Conservation (phyloP, 495 filamentous ascomycete species). For the Penicillium nucicola region DNA sequence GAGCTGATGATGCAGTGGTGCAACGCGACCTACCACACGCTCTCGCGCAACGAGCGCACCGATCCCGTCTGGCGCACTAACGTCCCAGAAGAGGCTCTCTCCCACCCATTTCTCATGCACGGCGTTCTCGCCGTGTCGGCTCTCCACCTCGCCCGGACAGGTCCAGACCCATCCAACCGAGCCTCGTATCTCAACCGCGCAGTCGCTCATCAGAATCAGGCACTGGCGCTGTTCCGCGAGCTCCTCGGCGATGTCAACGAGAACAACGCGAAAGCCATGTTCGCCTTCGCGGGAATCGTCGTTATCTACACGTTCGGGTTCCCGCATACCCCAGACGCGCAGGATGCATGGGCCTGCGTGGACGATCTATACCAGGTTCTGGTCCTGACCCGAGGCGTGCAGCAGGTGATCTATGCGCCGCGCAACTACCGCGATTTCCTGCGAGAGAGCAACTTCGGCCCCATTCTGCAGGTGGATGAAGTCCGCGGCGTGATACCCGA, state of each 20-base stretch:
- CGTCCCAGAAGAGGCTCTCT: constrained; percentile 45
- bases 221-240: constrained; percentile 43
- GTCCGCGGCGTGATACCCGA: constrained; percentile 15
- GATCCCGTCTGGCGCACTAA: constrained; percentile 41
- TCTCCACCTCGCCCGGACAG: constrained; percentile 41
- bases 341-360: constrained; percentile 34
- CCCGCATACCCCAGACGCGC: constrained; percentile 33
- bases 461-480: constrained; percentile 30
- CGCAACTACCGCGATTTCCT: constrained; percentile 25
- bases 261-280: constrained; percentile 47
- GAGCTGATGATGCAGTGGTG: constrained; percentile 48
- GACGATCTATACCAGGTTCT: constrained; percentile 44
- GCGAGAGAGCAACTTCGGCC: constrained; percentile 24
- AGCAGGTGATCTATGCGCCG: constrained; percentile 36
- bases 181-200: constrained; percentile 36
- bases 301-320: constrained; percentile 51
- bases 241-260: constrained; percentile 39
- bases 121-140: constrained; percentile 49
- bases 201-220: constrained; percentile 46
- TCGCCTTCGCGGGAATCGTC: constrained; percentile 48
- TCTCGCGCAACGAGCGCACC: constrained; percentile 30
- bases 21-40: constrained; percentile 29
- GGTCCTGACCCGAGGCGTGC: constrained; percentile 42
- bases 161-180: constrained; percentile 17
- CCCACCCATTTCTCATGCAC: constrained; percentile 49